Evolutionary conservation across 2,329 filamentous ascomycete species (phyloP).

Genomic region (Fusarium drepaniforme): DNA sequence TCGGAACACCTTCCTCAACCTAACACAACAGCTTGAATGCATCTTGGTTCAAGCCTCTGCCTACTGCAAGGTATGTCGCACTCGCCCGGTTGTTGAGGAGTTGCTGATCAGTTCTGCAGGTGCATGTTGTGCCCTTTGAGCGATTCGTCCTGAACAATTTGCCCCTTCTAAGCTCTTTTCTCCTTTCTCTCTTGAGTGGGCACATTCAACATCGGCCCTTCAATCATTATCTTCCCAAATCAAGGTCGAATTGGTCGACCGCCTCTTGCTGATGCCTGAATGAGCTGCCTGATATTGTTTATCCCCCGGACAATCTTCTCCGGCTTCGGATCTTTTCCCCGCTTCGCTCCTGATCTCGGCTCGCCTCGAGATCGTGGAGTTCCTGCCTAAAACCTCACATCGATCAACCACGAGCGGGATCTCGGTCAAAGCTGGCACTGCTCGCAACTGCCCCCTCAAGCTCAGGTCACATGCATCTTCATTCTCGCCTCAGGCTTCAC

Average conservation of each 20-base stretch:
- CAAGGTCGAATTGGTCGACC: not conserved
- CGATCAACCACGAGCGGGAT: conserved; percentile 4
- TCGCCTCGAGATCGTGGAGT: not conserved
- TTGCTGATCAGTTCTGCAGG: not conserved
- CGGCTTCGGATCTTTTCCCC: not conserved
- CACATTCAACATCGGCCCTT: not conserved
- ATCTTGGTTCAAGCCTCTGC: not conserved
- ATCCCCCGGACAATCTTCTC: conserved; percentile 22
- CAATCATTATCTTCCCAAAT: not conserved
- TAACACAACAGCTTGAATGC: not conserved
- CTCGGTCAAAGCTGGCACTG: conserved; percentile 9
- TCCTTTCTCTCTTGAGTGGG: not conserved
- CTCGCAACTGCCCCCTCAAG: conserved; percentile 40
- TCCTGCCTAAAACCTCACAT: not conserved
- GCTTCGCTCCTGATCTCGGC: not conserved
- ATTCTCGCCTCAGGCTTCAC: conserved; percentile 37
- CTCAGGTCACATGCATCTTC: conserved; percentile 29
- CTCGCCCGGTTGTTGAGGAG: not conserved
- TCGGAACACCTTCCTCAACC: not conserved
- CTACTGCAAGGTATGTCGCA: not conserved
- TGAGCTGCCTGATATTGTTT: conserved; percentile 10
- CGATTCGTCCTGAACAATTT: not conserved
- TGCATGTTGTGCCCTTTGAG: not conserved
- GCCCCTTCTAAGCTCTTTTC: not conserved
- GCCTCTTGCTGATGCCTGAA: conserved; percentile 2